Percentiles rank a stretch among this genome's conserved stretches.
phyloP scores from a whole-genome alignment of 73 alveolate genomes.

The Tetrahymena malaccensis region DNA sequence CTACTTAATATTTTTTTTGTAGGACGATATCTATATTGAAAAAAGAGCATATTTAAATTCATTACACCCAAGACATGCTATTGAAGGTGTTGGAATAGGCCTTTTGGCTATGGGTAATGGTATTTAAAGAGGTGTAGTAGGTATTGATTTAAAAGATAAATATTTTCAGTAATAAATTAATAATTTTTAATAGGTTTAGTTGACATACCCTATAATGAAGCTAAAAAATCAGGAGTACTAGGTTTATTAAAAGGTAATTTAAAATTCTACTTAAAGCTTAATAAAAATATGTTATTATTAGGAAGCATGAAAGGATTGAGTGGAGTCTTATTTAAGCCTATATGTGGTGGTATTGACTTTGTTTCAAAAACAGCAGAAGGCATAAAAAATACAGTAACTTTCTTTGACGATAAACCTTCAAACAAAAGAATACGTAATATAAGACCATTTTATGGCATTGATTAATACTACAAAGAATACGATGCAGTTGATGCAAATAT shows the following conservation, averaged over 20 bases:
- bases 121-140: slow-evolving; percentile 69
- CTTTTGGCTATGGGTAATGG: slow-evolving; percentile 48
- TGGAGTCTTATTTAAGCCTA: slow-evolving; percentile 76
- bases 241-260: slow-evolving; percentile 84
- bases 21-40: slow-evolving; percentile 71
- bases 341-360: slow-evolving; percentile 80
- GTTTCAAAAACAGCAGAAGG: slow-evolving; percentile 98
- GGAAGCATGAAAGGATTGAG: slow-evolving; percentile 75
- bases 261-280: not conserved
- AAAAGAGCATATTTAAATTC: slow-evolving; percentile 72
- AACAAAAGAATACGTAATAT: slow-evolving; percentile 86
- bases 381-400: slow-evolving; percentile 85
- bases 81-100: slow-evolving; percentile 91
- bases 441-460: slow-evolving; percentile 85
- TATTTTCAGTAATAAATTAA: not conserved
- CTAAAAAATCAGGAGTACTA: slow-evolving; percentile 66
- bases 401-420: slow-evolving; percentile 64
- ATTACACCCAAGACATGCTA: slow-evolving; percentile 77
- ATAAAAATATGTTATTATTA: not conserved
- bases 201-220: slow-evolving; percentile 80
- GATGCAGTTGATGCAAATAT: not conserved
- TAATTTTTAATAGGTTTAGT: slow-evolving; percentile 61
- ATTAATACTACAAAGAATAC: not conserved
- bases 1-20: not conserved
- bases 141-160: not conserved